Percentiles rank a stretch among this genome's conserved stretches.
Conservation (phyloP, 2,329 filamentous ascomycete genomes). For the Stagonosporopsis chrysanthemi region DNA sequence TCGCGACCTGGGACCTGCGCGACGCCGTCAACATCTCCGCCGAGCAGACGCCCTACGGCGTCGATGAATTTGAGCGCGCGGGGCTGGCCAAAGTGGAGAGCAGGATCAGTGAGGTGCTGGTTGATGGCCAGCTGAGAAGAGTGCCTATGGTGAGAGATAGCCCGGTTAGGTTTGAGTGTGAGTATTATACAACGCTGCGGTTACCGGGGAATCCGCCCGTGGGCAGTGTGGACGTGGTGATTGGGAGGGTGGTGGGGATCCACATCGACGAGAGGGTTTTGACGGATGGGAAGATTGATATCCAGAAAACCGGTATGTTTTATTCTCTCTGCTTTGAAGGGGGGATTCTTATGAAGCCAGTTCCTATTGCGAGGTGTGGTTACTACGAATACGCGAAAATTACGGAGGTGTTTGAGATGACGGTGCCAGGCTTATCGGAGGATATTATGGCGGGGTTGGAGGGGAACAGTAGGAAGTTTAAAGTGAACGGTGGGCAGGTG, state of each 20-base stretch:
- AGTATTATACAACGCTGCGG: conserved; percentile 61
- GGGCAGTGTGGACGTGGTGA: conserved; percentile 65
- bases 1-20: conserved; percentile 64
- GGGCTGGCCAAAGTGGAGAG: conserved; percentile 59
- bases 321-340: not conserved
- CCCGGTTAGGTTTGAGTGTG: conserved; percentile 68
- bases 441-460: conserved; percentile 37
- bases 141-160: conserved; percentile 62
- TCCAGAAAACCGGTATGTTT: conserved; percentile 56
- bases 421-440: conserved; percentile 53
- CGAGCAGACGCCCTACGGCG: conserved; percentile 57
- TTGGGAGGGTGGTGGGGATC: conserved; percentile 64
- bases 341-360: not conserved
- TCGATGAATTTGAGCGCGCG: conserved; percentile 64
- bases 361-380: conserved; percentile 67
- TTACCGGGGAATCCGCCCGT: conserved; percentile 65
- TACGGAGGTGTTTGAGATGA: conserved; percentile 66
- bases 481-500: conserved; percentile 4
- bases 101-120: conserved; percentile 41
- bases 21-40: conserved; percentile 64
- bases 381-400: conserved; percentile 68
- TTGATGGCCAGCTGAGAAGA: conserved; percentile 45
- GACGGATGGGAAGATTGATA: conserved; percentile 63
- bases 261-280: conserved; percentile 64
- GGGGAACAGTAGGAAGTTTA: conserved; percentile 37